A percentile compares a stretch with the other conserved stretches of the same genome.
Conservation (phyloP, 805 yeast species). For the Monosporozyma yasuniensis region DNA sequence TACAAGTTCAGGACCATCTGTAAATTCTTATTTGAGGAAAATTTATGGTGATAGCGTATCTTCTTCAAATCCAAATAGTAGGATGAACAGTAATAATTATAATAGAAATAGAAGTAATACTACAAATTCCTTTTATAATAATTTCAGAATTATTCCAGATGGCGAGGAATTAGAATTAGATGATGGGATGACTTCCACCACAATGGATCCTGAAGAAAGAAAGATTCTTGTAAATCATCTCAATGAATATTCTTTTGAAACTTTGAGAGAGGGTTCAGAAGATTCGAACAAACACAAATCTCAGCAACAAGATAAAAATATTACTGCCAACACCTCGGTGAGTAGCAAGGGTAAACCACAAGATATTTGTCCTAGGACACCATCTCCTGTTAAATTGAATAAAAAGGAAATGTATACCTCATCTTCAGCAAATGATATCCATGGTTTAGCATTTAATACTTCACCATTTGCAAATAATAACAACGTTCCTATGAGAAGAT, state of each 20-base stretch:
- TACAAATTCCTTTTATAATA: neutral
- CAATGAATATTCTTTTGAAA: conserved; percentile 3
- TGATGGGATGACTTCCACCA: neutral
- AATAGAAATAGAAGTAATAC: neutral
- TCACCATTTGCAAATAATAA: neutral
- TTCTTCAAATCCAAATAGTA: neutral
- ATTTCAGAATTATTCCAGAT: neutral
- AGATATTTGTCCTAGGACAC: conserved; percentile 5
- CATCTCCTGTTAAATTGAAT: neutral
- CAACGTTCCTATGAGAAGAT: neutral
- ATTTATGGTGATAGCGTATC: conserved; percentile 4
- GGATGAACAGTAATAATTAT: neutral
- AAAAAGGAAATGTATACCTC: neutral
- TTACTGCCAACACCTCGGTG: too few relatives aligned
- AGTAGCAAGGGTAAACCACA: neutral
- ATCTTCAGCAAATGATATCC: neutral
- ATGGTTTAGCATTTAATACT: neutral
- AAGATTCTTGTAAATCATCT: neutral
- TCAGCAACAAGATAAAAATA: neutral
- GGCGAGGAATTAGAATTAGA: neutral
- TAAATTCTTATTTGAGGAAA: conserved; percentile 4
- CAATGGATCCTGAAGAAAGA: conserved; percentile 2
- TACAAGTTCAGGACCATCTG: conserved; percentile 1
- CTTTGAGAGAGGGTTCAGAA: neutral
- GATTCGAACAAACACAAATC: neutral